Conservation (phyloP, 371 early-diverging fungal genomes). For the Capillidium rhysosporum region DNA sequence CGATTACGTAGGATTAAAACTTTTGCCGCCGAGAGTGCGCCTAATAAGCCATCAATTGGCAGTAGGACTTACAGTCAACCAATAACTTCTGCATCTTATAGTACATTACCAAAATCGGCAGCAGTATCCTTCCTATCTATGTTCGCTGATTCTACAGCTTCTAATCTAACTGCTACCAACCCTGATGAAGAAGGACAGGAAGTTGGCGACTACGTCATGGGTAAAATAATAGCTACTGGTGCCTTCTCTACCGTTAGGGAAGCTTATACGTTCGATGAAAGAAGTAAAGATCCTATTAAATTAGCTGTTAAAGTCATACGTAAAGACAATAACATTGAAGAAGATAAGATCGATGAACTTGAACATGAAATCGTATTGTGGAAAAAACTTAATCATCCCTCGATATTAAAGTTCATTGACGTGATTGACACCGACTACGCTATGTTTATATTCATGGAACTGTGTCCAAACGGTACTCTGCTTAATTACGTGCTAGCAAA, state of each 20-base stretch:
- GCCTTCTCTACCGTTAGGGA: slow-evolving; percentile 43
- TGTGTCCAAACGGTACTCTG: slow-evolving; percentile 31
- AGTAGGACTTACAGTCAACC: not conserved
- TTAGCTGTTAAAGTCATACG: slow-evolving; percentile 28
- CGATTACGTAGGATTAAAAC: not conserved
- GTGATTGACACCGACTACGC: slow-evolving; percentile 37
- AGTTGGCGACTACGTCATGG: slow-evolving; percentile 37
- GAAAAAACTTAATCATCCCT: slow-evolving; percentile 40
- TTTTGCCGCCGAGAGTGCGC: not conserved
- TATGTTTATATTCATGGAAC: slow-evolving; percentile 46
- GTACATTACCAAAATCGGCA: slow-evolving; percentile 24
- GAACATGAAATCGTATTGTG: slow-evolving; percentile 45
- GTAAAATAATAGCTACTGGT: slow-evolving; percentile 34
- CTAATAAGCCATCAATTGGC: not conserved
- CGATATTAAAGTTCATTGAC: slow-evolving; percentile 36
- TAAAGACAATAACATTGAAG: not conserved
- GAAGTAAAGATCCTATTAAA: slow-evolving; percentile 33
- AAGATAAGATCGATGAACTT: slow-evolving; percentile 8
- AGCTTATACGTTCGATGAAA: slow-evolving; percentile 19
- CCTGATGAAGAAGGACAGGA: slow-evolving; percentile 34
- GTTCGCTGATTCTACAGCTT: slow-evolving; percentile 18
- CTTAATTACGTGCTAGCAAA: slow-evolving; percentile 10
- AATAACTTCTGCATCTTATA: slow-evolving; percentile 21
- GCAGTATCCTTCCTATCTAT: slow-evolving; percentile 36
- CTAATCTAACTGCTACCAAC: slow-evolving; percentile 2